Base-by-base conservation (phyloP, 2,329 filamentous ascomycete genomes). In the Leptographium wingfieldii region DNA sequence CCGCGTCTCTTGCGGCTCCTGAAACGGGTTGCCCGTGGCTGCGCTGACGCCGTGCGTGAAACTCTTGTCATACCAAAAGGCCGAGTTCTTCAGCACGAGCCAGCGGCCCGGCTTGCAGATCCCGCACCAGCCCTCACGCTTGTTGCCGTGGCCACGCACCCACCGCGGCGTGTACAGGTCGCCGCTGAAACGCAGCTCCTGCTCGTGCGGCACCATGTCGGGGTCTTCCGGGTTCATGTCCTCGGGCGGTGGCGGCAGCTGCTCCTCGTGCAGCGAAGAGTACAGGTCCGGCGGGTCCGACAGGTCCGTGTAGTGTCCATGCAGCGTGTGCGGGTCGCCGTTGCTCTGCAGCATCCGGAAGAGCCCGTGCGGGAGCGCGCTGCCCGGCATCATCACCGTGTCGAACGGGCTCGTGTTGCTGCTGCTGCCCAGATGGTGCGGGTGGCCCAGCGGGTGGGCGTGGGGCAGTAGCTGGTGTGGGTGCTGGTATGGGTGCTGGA, bases 61-160 rank as follows among this genome's bases (percentile, higher is more conserved):
- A 60, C 86, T 89, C 77, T 94, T 92, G 75, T 95, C 90, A 72
- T 95, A 95, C 90, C 90, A 95, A 71, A 90, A 95, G 7, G 90
- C 90, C 59, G 87, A 92, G 73, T 95, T 94, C 76, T 94, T 95
- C 61, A 95, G 77, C 19, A 92, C 88, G 59, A 92, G 80, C 90
- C 90, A 95, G 56, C 88, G 80, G 3, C 88, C 88, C 2, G 88
- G 87, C 70, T 91, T 92, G 76, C 90, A 95, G 66, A 92, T 88
- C 27, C 89, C 88, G 67, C 90, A 95, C 89, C 90, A 95, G 3
- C 90, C 90, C 71, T 92, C 89, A 51, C 90, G 85, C 76, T 92
- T 91, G 73, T 91, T 91, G 31, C 90, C 89, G 63, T 92, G 87
- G 27, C 90, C 90, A 43, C 90, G 85, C 25, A 94, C 87, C 88